Evolutionary conservation across 169 alveolate genomes (phyloP), one percentile per base, ranked within the genome.

Genomic region (Plasmodium relictum): DNA sequence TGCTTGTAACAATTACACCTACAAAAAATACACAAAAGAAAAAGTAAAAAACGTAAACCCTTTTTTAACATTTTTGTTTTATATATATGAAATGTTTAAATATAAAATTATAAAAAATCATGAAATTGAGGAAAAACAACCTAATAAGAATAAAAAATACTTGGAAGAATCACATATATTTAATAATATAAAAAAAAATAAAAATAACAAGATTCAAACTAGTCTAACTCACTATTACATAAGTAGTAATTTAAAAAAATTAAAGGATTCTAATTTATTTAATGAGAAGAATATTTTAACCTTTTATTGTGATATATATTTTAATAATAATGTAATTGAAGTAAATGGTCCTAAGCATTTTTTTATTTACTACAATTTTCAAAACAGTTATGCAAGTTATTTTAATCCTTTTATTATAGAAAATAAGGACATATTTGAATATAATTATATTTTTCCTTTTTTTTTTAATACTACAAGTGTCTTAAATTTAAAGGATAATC

Each of bases 261-360:
- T 71, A 31, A 20, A 73, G 4, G 62, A 86, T 24, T 52, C 14
- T 3, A 31, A 86, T 50, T 58, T 86, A 44, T 24, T 56, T 10
- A 86, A 86, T 86, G 92, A 86, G 52, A 86, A 86, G 58, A 86
- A 86, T 45, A 86, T 86, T 44, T 48, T 69, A 26, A 86, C 92
- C 9, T 86, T 86, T 74, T 86, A 42, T 62, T 86, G 92, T 63
- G 92, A 86, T 62, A 86, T 86, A 59, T 59, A 69, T 86, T 86
- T 86, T 86, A 62, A 86, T n/a, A 86, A 86, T 37, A 58, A 86
- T 56, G 59, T 86, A 39, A 73, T 86, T 20, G 92, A 86, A 73
- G 87, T 86, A 10, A 88, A 86, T 61, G 92, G 92, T 8, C 92
- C 92, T 0, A 86, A 86, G 54, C 92, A 86, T 61, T 86, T 86